Percentiles rank a stretch among this genome's conserved stretches.
Conservation (phyloP, 805 yeast species). For the Candida takata region DNA sequence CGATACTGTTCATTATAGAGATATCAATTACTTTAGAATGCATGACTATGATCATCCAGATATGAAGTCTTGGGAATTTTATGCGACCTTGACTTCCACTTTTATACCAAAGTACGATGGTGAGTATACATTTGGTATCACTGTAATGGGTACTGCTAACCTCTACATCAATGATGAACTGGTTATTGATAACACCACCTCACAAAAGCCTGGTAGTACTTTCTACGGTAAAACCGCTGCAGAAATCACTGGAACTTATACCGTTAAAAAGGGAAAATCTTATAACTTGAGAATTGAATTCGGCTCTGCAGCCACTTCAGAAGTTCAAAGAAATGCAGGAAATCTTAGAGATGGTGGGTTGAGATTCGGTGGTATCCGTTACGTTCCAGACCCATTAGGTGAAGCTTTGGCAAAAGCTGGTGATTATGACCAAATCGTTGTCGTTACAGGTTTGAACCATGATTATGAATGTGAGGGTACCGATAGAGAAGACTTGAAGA, state of each 20-base stretch:
- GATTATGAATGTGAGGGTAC: slow-evolving; percentile 59
- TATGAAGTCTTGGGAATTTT: slow-evolving; percentile 27
- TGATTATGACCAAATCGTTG: slow-evolving; percentile 43
- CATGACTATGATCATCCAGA: slow-evolving; percentile 19
- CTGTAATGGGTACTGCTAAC: slow-evolving; percentile 48
- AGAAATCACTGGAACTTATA: slow-evolving; percentile 34
- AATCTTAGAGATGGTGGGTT: slow-evolving; percentile 32
- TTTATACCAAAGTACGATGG: slow-evolving; percentile 41
- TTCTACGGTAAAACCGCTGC: slow-evolving; percentile 49
- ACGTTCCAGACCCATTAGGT: slow-evolving; percentile 18
- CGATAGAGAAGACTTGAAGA: slow-evolving; percentile 43
- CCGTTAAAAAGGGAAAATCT: slow-evolving; percentile 34
- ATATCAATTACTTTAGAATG: slow-evolving; percentile 20
- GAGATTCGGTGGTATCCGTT: slow-evolving; percentile 24
- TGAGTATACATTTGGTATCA: slow-evolving; percentile 43
- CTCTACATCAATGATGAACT: slow-evolving; percentile 43
- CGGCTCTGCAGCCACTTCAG: slow-evolving; percentile 39
- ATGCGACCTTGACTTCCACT: slow-evolving; percentile 36
- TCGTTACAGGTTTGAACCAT: slow-evolving; percentile 43
- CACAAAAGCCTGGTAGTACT: slow-evolving; percentile 41
- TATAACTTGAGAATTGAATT: slow-evolving; percentile 41
- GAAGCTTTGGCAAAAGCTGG: slow-evolving; percentile 35
- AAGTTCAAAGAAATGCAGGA: slow-evolving; percentile 4
- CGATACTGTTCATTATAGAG: slow-evolving; percentile 20
- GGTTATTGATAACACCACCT: slow-evolving; percentile 45